Base-by-base conservation (phyloP, 1,284 basidiomycete species). In the Austroboletus niveus region DNA sequence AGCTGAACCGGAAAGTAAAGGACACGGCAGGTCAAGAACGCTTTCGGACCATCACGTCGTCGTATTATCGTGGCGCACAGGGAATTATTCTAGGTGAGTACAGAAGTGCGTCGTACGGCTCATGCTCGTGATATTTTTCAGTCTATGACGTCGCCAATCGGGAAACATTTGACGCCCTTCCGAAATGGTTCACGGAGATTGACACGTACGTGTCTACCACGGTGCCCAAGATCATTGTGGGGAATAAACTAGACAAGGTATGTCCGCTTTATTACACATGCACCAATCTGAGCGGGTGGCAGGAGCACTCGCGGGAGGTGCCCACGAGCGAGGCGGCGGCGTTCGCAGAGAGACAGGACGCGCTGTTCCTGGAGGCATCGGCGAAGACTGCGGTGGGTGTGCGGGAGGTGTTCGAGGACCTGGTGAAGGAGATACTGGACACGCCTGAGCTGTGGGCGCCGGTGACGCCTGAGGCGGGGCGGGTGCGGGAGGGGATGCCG, bases 221-320 rank as follows among this genome's bases (percentile, higher is more conserved):
- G 8, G 92, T 97, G n/a, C 91, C 95, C 46, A 93, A 94, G 79
- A 93, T 98, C 62, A 81, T 99, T 29, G 94, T 98, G 2, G 89
- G 89, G 8, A 99, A 99, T 74, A 99, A 98, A 72, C 79, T 96
- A 5, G 96, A 98, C 75, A 95, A 94, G 80, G 91, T 87, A 48
- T 50, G 72, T 64, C 11, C 7, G 22, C 27, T 29, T 29, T 6
- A 29, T 29, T 29, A 29, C 29, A 9, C 29, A 29, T 9, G 35
- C 8, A 2, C 8, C 29, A 4, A n/a, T 32, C 51, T 57, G 10
- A 54, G 20, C 15, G 3, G 1, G 5, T 15, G 4, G 34, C 48
- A 94, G 90, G 95, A 96, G 65, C 89, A 88, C 69, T 92, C 90
- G 6, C 82, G 96, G 2, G 87, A 94, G 67, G 94, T 99, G 5